Conservation (phyloP, 345 rosid species). For the Odontarrhena argentea region DNA sequence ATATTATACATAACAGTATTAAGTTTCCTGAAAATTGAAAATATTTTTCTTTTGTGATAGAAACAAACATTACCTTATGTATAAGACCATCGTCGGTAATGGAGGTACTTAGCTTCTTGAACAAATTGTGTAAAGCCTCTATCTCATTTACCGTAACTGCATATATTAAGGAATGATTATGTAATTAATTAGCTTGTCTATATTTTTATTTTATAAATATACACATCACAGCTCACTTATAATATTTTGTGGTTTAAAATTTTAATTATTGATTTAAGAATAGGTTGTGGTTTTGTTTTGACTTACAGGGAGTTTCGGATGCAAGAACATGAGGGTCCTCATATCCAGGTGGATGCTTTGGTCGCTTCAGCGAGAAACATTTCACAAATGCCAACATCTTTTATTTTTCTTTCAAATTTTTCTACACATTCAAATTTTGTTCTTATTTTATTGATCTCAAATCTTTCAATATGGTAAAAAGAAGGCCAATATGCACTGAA, state of each 20-base stretch:
- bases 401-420: not conserved
- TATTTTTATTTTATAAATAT: too few species aligned
- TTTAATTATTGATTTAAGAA: slow-evolving; percentile 3
- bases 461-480: not conserved
- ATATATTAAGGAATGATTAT: not conserved
- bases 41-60: too few species aligned
- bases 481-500: not conserved
- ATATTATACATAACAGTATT: not conserved
- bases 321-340: slow-evolving; percentile 68
- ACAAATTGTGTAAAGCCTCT: slow-evolving; percentile 57
- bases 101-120: slow-evolving; percentile 65
- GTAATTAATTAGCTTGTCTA: slow-evolving; percentile 4
- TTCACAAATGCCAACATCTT: slow-evolving; percentile 52
- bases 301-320: slow-evolving; percentile 83
- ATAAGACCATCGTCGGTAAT: slow-evolving; percentile 58
- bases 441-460: not conserved
- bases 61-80: slow-evolving; percentile 50
- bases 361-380: slow-evolving; percentile 54
- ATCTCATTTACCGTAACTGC: slow-evolving; percentile 64
- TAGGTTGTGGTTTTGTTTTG: not conserved
- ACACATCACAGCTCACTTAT: slow-evolving; percentile 13
- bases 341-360: slow-evolving; percentile 39
- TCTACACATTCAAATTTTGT: slow-evolving; percentile 10
- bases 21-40: not conserved
- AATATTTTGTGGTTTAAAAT: not conserved